Evolutionary conservation across 495 filamentous ascomycete genomes (phyloP).

Genomic region (Xeromyces bisporus): DNA sequence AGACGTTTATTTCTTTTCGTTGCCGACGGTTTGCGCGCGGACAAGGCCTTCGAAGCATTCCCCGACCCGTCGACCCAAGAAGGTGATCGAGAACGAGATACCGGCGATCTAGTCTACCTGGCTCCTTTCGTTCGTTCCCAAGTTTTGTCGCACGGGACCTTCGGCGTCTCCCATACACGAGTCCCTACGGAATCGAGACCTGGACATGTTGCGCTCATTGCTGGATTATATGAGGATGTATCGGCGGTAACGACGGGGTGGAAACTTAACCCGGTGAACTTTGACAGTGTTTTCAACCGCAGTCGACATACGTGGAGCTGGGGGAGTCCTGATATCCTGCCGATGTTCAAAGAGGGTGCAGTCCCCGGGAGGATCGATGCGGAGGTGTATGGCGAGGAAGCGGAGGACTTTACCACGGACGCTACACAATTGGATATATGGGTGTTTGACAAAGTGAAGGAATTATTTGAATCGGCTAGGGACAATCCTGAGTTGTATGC

Average conservation of each 20-base stretch:
- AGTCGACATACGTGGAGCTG: slow-evolving; percentile 97
- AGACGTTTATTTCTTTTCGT: slow-evolving; percentile 87
- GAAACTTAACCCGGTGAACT: slow-evolving; percentile 97
- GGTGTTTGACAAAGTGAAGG: slow-evolving; percentile 90
- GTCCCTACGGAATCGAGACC: slow-evolving; percentile 95
- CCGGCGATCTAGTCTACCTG: slow-evolving; percentile 48
- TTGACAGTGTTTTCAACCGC: slow-evolving; percentile 96
- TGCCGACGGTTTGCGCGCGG: slow-evolving; percentile 92
- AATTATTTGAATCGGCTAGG: slow-evolving; percentile 63
- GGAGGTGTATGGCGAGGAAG: slow-evolving; percentile 64
- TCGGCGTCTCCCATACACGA: slow-evolving; percentile 94
- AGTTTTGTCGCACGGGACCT: slow-evolving; percentile 81
- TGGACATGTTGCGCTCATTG: slow-evolving; percentile 94
- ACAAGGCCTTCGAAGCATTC: slow-evolving; percentile 93
- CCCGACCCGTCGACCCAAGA: slow-evolving; percentile 67
- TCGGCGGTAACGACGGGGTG: slow-evolving; percentile 94
- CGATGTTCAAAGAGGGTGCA: slow-evolving; percentile 92
- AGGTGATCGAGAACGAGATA: slow-evolving; percentile 28
- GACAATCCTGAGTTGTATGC: slow-evolving; percentile 59
- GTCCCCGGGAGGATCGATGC: slow-evolving; percentile 74
- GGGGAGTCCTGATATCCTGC: slow-evolving; percentile 95
- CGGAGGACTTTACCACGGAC: slow-evolving; percentile 79
- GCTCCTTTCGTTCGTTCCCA: slow-evolving; percentile 89
- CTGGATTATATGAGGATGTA: slow-evolving; percentile 95
- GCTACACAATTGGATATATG: slow-evolving; percentile 71